Percentiles rank a stretch among this genome's conserved stretches.
Conservation (phyloP, 2,329 filamentous ascomycete species). For the Xylariales sp. region DNA sequence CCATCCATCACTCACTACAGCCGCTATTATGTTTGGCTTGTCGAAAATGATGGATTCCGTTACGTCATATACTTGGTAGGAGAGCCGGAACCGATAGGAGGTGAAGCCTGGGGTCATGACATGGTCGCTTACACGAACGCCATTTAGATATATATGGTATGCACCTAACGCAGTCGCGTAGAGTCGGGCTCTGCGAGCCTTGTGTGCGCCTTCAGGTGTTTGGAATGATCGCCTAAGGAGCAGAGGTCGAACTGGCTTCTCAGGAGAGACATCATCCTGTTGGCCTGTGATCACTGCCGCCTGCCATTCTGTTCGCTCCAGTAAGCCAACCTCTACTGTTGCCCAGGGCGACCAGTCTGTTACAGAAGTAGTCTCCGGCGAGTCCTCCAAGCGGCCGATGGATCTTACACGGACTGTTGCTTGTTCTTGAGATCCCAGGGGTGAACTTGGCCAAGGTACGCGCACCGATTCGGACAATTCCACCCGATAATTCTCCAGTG, state of each 20-base stretch:
- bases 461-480: not conserved
- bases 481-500: not conserved
- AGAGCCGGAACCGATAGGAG: constrained; percentile 36
- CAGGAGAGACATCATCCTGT: not conserved
- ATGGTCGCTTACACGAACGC: constrained; percentile 21
- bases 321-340: constrained; percentile 3
- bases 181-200: constrained; percentile 17
- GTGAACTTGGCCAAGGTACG: constrained; percentile 2
- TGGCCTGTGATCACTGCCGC: constrained; percentile 3
- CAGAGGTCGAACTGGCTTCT: not conserved
- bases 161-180: constrained; percentile 32
- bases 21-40: constrained; percentile 34
- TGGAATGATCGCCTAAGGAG: constrained; percentile 2
- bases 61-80: constrained; percentile 51
- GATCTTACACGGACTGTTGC: constrained; percentile 1
- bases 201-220: not conserved
- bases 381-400: not conserved
- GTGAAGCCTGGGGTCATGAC: constrained; percentile 39
- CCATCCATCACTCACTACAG: constrained; percentile 49
- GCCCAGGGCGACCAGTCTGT: constrained; percentile 4
- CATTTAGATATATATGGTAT: constrained; percentile 34
- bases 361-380: not conserved
- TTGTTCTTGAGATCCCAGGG: not conserved
- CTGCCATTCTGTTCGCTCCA: not conserved
- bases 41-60: constrained; percentile 30